These are phyloP conservation scores for Kickxella alabastrina DNA, from an alignment of 192 early-diverging fungal genomes.

Conservation along the genomic window DNA sequence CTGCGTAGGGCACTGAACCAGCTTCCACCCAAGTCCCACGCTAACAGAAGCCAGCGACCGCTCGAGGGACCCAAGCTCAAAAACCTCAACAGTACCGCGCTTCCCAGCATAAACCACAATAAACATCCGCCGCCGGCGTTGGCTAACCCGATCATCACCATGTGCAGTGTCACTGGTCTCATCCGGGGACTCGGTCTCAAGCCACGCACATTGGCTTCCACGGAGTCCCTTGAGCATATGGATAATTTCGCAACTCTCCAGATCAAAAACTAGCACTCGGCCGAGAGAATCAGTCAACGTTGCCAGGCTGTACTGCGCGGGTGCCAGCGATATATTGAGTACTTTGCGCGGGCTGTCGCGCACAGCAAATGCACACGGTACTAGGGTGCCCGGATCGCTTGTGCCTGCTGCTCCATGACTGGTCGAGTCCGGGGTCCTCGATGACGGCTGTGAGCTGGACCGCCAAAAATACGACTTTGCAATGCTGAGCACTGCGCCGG, in stretches of 20 bases:
- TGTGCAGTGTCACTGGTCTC: neutral
- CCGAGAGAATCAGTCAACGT: constrained; percentile 44
- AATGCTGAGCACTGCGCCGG: constrained; percentile 35
- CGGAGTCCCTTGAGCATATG: constrained; percentile 47
- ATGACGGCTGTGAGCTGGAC: constrained; percentile 6
- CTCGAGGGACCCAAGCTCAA: constrained; percentile 21
- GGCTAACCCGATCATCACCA: neutral
- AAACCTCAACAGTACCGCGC: constrained; percentile 31
- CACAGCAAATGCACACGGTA: constrained; percentile 31
- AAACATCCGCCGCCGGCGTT: constrained; percentile 8
- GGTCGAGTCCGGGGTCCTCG: neutral
- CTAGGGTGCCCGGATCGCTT: constrained; percentile 16
- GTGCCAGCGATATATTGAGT: constrained; percentile 34
- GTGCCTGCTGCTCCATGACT: constrained; percentile 2
- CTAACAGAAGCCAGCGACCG: constrained; percentile 22
- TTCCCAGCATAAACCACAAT: constrained; percentile 30
- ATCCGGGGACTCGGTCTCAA: constrained; percentile 12
- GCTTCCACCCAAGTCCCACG: constrained; percentile 32
- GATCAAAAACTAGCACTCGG: constrained; percentile 29
- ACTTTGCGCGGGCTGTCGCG: constrained; percentile 40
- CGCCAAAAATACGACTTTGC: constrained; percentile 45
- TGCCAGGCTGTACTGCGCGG: constrained; percentile 22
- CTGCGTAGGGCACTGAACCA: constrained; percentile 42
- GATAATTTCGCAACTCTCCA: constrained; percentile 33
- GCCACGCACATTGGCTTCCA: constrained; percentile 47